These are phyloP conservation scores for Russula brevipes DNA, from an alignment of 768 basidiomycete species.

Conservation along the genomic window DNA sequence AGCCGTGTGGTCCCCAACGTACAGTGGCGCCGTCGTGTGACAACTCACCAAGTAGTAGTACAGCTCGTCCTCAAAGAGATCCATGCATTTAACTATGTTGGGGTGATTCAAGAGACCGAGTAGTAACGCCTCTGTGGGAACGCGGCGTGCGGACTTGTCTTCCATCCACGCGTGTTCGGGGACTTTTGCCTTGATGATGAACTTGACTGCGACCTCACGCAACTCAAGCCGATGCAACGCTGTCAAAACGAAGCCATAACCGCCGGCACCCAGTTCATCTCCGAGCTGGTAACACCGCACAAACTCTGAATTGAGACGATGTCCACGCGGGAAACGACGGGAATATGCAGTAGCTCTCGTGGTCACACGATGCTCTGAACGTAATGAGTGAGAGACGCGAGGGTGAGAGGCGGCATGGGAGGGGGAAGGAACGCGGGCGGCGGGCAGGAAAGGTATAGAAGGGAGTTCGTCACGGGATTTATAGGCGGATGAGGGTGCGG, in stretches of 20 bases:
- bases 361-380: slow-evolving; percentile 14
- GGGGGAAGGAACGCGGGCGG: background rate
- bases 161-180: slow-evolving; percentile 58
- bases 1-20: slow-evolving; percentile 5
- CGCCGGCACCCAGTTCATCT: slow-evolving; percentile 83
- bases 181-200: slow-evolving; percentile 76
- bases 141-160: slow-evolving; percentile 52
- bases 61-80: slow-evolving; percentile 74
- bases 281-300: slow-evolving; percentile 54
- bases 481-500: background rate
- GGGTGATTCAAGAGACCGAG: slow-evolving; percentile 70
- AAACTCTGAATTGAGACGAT: slow-evolving; percentile 57
- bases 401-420: slow-evolving; percentile 10
- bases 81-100: slow-evolving; percentile 78
- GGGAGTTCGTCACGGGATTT: slow-evolving; percentile 12
- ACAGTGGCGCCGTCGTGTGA: background rate
- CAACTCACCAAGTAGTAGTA: slow-evolving; percentile 82
- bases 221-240: slow-evolving; percentile 57
- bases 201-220: slow-evolving; percentile 87
- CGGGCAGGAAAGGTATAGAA: slow-evolving; percentile 12
- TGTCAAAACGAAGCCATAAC: slow-evolving; percentile 93
- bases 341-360: slow-evolving; percentile 37
- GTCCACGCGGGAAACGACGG: slow-evolving; percentile 53
- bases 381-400: slow-evolving; percentile 3
- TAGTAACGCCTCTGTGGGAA: slow-evolving; percentile 81